These are phyloP conservation scores for Metarhizium guizhouense DNA, from an alignment of 2,329 filamentous ascomycete species.

Conservation along the genomic window DNA sequence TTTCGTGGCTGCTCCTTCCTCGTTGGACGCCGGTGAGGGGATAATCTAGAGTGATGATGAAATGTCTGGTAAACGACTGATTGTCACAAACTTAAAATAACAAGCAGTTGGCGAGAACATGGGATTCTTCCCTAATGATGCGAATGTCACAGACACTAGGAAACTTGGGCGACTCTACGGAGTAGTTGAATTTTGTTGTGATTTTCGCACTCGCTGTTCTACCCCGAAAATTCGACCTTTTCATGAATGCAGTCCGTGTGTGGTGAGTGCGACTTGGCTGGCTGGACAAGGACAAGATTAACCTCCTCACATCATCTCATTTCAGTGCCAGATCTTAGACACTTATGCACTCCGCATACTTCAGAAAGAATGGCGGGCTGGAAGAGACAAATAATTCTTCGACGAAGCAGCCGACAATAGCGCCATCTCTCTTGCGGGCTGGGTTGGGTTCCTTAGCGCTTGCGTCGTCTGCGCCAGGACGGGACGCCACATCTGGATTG, in stretches of 20 bases:
- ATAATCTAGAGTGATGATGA: too few relatives aligned
- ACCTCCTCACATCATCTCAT: background rate
- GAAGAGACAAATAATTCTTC: background rate
- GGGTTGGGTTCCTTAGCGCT: background rate
- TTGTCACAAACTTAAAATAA: too few relatives aligned
- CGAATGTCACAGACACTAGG: too few relatives aligned
- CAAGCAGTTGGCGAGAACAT: too few relatives aligned
- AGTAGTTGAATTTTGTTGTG: too few relatives aligned
- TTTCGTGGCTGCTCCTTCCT: too few relatives aligned
- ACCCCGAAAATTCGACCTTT: background rate
- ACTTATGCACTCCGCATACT: background rate
- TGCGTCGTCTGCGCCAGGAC: background rate
- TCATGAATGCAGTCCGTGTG: background rate
- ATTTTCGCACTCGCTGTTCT: background rate
- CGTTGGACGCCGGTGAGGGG: too few relatives aligned
- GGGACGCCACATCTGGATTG: background rate
- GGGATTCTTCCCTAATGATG: too few relatives aligned
- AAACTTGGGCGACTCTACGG: too few relatives aligned
- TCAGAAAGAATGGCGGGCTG: background rate
- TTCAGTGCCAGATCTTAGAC: constrained; percentile 1
- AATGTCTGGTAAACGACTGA: too few relatives aligned
- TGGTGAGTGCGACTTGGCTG: background rate
- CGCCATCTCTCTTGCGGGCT: background rate
- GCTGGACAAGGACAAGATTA: background rate
- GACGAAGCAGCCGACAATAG: background rate